phyloP scores from a whole-genome alignment of 768 basidiomycete species.

The Boletus huronensis region DNA sequence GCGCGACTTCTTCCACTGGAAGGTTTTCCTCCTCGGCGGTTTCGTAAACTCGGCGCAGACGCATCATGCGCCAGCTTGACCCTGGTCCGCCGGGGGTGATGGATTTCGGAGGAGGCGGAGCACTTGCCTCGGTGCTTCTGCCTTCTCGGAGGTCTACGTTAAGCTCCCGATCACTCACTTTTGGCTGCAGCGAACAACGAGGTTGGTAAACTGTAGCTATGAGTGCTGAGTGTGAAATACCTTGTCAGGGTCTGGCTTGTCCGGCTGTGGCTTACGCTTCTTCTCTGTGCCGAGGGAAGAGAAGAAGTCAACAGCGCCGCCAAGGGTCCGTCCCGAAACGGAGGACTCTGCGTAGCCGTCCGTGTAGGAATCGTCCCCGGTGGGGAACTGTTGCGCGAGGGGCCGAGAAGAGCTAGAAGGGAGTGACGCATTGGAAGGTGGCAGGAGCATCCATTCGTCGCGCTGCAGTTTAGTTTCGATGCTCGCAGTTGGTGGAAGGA shows the following conservation, averaged over 20 bases:
- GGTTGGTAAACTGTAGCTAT: slow-evolving; percentile 2
- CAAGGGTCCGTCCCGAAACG: slow-evolving; percentile 42
- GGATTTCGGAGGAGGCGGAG: slow-evolving; percentile 41
- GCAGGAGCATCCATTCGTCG: slow-evolving; percentile 89
- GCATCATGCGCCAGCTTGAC: slow-evolving; percentile 98
- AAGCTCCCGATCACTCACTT: slow-evolving; percentile 59
- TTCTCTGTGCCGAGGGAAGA: slow-evolving; percentile 78
- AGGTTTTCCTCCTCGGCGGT: slow-evolving; percentile 80
- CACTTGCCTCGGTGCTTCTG: slow-evolving; percentile 38
- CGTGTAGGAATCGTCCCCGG: slow-evolving; percentile 50
- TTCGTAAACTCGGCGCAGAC: slow-evolving; percentile 85
- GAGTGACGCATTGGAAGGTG: slow-evolving; percentile 23
- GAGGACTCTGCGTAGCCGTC: slow-evolving; percentile 62
- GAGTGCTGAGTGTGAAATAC: slow-evolving; percentile 33
- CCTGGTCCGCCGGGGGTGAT: slow-evolving; percentile 85
- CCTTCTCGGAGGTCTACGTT: slow-evolving; percentile 55
- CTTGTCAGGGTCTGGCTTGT: slow-evolving; percentile 68
- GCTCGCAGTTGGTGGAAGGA: slow-evolving; percentile 43
- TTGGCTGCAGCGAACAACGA: slow-evolving; percentile 40
- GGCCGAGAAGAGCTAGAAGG: slow-evolving; percentile 34
- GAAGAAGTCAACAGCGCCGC: slow-evolving; percentile 83
- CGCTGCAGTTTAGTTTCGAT: slow-evolving; percentile 56
- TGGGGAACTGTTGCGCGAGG: slow-evolving; percentile 25
- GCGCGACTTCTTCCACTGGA: slow-evolving; percentile 70
- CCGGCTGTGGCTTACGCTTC: slow-evolving; percentile 58